Conservation (phyloP, 2,329 filamentous ascomycete species). For the Tolypocladium ophioglossoides region DNA sequence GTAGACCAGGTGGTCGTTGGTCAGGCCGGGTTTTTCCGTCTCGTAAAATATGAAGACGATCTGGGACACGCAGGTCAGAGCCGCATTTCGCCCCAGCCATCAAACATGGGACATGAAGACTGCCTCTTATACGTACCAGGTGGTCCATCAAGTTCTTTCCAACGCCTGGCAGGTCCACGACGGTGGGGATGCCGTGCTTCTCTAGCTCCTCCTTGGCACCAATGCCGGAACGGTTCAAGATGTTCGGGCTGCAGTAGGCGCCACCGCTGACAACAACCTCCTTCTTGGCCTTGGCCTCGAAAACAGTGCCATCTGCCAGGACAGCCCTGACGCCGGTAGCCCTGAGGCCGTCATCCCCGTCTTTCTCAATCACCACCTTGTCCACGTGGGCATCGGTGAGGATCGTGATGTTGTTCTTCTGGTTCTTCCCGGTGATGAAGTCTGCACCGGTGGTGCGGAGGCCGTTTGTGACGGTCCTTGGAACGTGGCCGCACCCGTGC, state of each 20-base stretch:
- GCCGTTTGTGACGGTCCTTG: constrained; percentile 41
- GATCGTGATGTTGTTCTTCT: constrained; percentile 33
- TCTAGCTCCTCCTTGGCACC: constrained; percentile 32
- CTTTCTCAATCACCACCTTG: constrained; percentile 35
- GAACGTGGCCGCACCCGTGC: constrained; percentile 44
- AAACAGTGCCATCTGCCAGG: constrained; percentile 13
- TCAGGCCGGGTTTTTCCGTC: constrained; percentile 37
- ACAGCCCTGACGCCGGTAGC: constrained; percentile 34
- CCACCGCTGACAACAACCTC: constrained; percentile 32
- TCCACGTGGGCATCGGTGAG: constrained; percentile 38
- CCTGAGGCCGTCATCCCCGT: constrained; percentile 19
- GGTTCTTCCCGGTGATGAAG: constrained; percentile 31
- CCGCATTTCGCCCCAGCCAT: not conserved
- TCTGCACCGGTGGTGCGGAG: constrained; percentile 42
- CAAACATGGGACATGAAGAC: not conserved
- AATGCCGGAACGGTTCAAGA: constrained; percentile 42
- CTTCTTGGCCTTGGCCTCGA: constrained; percentile 18
- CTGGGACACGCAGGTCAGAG: constrained; percentile 12
- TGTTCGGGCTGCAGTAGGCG: constrained; percentile 39
- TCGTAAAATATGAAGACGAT: constrained; percentile 53
- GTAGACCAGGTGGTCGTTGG: constrained; percentile 43
- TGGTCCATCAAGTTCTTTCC: constrained; percentile 42
- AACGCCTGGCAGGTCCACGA: constrained; percentile 34
- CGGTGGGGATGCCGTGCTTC: constrained; percentile 27
- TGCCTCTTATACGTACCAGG: not conserved